Evolutionary conservation across 768 basidiomycete species (phyloP), one percentile per base, ranked within the genome.

Genomic region (Gelatoporia subvermispora): DNA sequence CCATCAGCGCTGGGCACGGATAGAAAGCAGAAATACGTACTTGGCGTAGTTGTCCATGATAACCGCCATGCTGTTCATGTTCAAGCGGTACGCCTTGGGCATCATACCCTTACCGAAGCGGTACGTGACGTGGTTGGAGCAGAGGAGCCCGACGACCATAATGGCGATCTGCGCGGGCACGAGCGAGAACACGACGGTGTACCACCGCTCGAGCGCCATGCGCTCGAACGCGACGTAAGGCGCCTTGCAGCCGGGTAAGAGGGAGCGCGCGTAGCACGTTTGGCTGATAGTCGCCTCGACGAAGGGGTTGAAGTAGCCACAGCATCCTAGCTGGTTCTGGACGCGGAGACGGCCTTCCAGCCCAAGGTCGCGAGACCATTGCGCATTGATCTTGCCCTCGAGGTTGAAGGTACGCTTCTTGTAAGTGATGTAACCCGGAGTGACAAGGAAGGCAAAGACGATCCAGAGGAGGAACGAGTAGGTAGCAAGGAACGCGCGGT

Each of bases 71-170:
- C 78, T 82, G 50, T 74, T 76, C 73, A 79, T 69, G 67, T 81
- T 82, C 39, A 91, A 72, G 31, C 87, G 73, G 65, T 92, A 91
- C 13, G 84, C 80, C 72, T 88, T 86, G 49, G 88, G 88, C 75
- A 85, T 88, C 81, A 90, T 82, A 50, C 89, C 88, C 71, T 90
- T 91, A 9, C 88, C 88, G 64, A 91, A 91, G 44, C 88, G 75
- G 63, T 89, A 90, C 18, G 88, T 91, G 62, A 92, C 81, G 56
- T 91, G 88, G 66, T 88, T 90, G 20, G 82, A 82, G 63, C 85
- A 91, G 43, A 91, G 65, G 47, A 91, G 65, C 13, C 73, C 81
- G 1, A 72, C 70, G 51, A 86, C 51, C 58, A 88, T 88, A 62
- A 84, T 71, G 18, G 59, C 60, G 41, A 92, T 64, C 50, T 90